phyloP scores from a whole-genome alignment of 768 basidiomycete genomes.

The Tremella fuciformis region DNA sequence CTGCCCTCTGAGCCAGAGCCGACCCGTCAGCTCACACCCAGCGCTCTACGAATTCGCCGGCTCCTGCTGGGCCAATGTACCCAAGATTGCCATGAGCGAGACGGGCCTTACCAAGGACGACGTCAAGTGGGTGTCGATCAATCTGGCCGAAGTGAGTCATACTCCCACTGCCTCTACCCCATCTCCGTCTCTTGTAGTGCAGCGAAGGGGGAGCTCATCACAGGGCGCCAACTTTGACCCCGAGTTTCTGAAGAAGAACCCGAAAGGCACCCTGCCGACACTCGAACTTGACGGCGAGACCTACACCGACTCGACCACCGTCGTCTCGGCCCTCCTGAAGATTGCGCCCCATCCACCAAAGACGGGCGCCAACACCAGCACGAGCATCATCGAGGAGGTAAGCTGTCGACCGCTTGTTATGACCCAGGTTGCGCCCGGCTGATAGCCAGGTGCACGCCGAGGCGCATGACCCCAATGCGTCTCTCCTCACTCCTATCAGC shows the following conservation, averaged over 20 bases:
- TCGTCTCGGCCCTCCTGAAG: slow-evolving; percentile 28
- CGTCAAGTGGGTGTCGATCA: slow-evolving; percentile 36
- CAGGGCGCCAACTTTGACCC: slow-evolving; percentile 46
- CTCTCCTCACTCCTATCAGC: slow-evolving; percentile 29
- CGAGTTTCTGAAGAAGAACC: slow-evolving; percentile 44
- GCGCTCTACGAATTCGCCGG: slow-evolving; percentile 43
- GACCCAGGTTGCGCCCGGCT: not conserved
- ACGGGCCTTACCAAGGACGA: slow-evolving; percentile 30
- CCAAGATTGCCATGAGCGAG: slow-evolving; percentile 39
- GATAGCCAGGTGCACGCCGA: slow-evolving; percentile 32
- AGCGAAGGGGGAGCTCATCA: too few species aligned
- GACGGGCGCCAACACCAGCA: slow-evolving; percentile 34
- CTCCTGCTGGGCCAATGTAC: slow-evolving; percentile 45
- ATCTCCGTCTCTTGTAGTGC: not conserved
- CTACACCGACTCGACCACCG: slow-evolving; percentile 37
- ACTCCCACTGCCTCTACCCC: not conserved
- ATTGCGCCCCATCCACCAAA: slow-evolving; percentile 41
- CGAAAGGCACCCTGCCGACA: slow-evolving; percentile 41
- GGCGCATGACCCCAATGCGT: slow-evolving; percentile 42
- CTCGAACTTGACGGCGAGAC: slow-evolving; percentile 37
- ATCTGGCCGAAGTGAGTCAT: slow-evolving; percentile 40
- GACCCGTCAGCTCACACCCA: slow-evolving; percentile 2
- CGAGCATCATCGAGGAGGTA: slow-evolving; percentile 44
- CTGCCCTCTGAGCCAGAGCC: too few species aligned
- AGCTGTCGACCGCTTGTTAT: slow-evolving; percentile 6